phyloP scores from a whole-genome alignment of 2,329 filamentous ascomycete genomes.

The Phaeophleospora eucalypticola region DNA sequence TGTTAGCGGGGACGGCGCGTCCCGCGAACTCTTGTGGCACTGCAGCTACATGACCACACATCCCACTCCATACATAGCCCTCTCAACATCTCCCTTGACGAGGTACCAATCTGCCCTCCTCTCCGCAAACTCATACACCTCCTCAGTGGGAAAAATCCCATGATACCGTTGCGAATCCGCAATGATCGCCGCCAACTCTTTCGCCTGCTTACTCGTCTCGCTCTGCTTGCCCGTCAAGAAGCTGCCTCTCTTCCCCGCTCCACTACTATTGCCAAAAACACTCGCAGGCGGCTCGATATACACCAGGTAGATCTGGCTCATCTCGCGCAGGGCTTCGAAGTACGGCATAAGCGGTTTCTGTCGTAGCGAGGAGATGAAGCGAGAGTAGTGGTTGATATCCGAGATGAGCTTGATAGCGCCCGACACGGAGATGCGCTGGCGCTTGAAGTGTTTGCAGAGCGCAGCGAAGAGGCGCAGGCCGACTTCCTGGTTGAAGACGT shows the following conservation, averaged over 20 bases:
- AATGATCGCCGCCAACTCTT: slow-evolving; percentile 92
- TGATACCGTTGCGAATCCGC: slow-evolving; percentile 85
- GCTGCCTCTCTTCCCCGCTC: slow-evolving; percentile 24
- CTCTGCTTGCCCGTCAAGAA: slow-evolving; percentile 24
- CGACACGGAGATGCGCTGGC: slow-evolving; percentile 83
- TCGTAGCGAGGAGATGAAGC: slow-evolving; percentile 74
- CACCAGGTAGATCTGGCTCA: slow-evolving; percentile 94
- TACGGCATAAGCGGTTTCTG: slow-evolving; percentile 84
- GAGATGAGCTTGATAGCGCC: slow-evolving; percentile 91
- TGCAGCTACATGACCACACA: slow-evolving; percentile 88
- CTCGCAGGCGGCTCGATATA: slow-evolving; percentile 40
- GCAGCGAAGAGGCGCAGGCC: slow-evolving; percentile 86
- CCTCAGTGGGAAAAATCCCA: slow-evolving; percentile 89
- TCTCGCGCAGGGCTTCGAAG: slow-evolving; percentile 84
- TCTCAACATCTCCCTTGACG: slow-evolving; percentile 83
- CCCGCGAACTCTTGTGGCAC: no score
- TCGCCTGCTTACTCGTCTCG: slow-evolving; percentile 67
- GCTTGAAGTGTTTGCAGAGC: slow-evolving; percentile 95
- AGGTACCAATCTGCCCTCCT: slow-evolving; percentile 91
- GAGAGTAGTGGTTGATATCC: slow-evolving; percentile 91
- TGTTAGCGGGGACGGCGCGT: no score
- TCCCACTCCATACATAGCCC: slow-evolving; percentile 94
- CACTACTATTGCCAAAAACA: slow-evolving; percentile 21
- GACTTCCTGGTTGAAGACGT: slow-evolving; percentile 98
- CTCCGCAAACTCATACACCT: slow-evolving; percentile 97